Evolutionary conservation across 2,329 filamentous ascomycete species (phyloP), one percentile per base, ranked within the genome.

Genomic region (Colletotrichum filicis): DNA sequence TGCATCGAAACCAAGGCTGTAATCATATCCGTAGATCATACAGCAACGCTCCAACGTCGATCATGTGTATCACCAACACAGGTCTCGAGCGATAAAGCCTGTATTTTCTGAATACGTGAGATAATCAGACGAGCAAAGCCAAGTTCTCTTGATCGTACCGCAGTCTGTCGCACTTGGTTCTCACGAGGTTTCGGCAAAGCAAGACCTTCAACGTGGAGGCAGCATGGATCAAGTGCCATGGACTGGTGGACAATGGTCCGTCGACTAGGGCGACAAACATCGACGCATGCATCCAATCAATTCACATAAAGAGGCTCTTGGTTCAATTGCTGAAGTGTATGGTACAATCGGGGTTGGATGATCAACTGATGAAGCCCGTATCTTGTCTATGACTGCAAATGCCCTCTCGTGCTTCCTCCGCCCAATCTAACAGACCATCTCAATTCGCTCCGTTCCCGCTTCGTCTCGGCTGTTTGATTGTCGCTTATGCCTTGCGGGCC

Each of bases 401-500:
- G 32, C 42, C 69, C 62, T 49, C 56, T 73, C 61, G 42, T 22
- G 42, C 55, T 61, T 42, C 61, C 60, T 30, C 58, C 72, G 32
- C 49, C 53, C 52, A 58, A 58, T 66, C 58, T 62, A 69, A 69
- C 37, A 68, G 22, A 42, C 35, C 58, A 14, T 49, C 53, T 26
- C 30, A 22, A 9, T 58, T 66, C 19, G 53, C 14, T 30, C 22
- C 12, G 58, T 32, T 19, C 58, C 49, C 30, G 28, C 24, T 59
- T 35, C 53, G 26, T 49, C 56, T 37, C 28, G 22, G 22, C 46
- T 67, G n/a, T 2, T 30, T 64, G 14, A 14, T 53, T 12, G 28
- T 53, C 42, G 35, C 28, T 62, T 74, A 76, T 73, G 66, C 72
- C 76, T 81, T 80, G 57, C 74, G 74, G 55, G 73, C 69, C 69